A percentile compares a stretch with the other conserved stretches of the same genome.
Evolutionary conservation across 163 green algal genomes (phyloP).

Genomic region (Chlamydomonas reinhardtii): DNA sequence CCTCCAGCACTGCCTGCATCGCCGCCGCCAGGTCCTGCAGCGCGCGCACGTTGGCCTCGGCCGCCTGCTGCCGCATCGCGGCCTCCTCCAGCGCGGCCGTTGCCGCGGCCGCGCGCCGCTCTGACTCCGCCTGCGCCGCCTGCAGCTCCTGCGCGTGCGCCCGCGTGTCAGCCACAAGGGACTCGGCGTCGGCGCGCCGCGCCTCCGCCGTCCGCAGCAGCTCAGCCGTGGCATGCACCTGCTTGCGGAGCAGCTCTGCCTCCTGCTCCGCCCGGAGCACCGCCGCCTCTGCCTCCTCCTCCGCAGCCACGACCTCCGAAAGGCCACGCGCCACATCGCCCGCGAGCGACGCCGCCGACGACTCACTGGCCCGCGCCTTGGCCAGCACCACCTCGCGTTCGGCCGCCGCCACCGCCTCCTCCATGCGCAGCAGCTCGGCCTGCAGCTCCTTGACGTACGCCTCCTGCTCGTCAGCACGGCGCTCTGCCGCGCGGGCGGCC

Average conservation of each 20-base stretch:
- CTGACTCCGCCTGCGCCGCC: background rate
- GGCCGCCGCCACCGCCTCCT: background rate
- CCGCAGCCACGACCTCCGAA: constrained; percentile 71
- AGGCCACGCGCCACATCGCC: constrained; percentile 90
- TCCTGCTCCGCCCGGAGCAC: constrained; percentile 90
- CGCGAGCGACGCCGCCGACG: constrained; percentile 71
- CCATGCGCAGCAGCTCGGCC: constrained; percentile 5
- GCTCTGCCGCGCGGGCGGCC: background rate
- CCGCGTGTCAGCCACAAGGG: constrained; percentile 53
- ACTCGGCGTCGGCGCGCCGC: constrained; percentile 73
- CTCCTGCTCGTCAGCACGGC: background rate
- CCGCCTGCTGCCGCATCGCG: background rate
- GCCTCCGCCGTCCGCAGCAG: constrained; percentile 87
- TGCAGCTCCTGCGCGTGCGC: background rate
- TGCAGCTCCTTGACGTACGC: constrained; percentile 28
- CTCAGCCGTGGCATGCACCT: too few species aligned
- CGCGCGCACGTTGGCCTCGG: background rate
- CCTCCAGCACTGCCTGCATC: constrained; percentile 2
- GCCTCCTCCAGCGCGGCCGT: background rate
- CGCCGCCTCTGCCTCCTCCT: constrained; percentile 95
- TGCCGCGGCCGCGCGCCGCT: background rate
- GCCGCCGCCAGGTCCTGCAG: background rate
- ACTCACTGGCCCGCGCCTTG: background rate
- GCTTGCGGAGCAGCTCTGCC: background rate
- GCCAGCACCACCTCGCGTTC: background rate